Evolutionary conservation across 2,329 filamentous ascomycete genomes (phyloP).

Genomic region (Lomentospora prolificans): DNA sequence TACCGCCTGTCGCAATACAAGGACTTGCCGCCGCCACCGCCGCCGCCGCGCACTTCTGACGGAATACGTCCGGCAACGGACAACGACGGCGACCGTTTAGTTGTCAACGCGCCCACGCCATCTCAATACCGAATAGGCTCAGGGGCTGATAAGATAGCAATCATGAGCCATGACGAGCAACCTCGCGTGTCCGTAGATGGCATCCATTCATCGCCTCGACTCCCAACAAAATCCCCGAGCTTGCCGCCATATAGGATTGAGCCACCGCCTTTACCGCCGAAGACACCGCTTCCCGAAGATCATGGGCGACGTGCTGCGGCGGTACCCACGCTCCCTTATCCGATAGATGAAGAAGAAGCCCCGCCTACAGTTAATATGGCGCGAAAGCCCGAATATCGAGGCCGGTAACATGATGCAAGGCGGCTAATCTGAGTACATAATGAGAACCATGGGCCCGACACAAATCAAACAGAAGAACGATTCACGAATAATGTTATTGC

Average conservation of each 20-base stretch:
- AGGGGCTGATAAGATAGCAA: conserved; percentile 59
- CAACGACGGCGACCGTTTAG: conserved; percentile 41
- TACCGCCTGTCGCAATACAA: conserved; percentile 17
- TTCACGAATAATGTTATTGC: too few species aligned
- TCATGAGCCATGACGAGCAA: conserved; percentile 49
- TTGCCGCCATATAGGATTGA: conserved; percentile 30
- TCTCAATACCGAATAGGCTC: conserved; percentile 46
- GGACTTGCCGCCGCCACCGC: conserved; percentile 20
- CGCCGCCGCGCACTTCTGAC: conserved; percentile 20
- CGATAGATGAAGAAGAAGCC: conserved; percentile 64
- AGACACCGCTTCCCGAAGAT: conserved; percentile 58
- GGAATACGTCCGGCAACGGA: conserved; percentile 16
- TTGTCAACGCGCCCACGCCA: conserved; percentile 47
- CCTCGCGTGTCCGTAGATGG: conserved; percentile 22
- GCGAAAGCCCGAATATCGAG: conserved; percentile 67
- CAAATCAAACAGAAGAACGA: not conserved
- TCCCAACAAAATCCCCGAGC: conserved; percentile 13
- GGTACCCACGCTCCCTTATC: conserved; percentile 58
- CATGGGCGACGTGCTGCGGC: conserved; percentile 19
- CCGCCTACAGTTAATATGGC: conserved; percentile 80
- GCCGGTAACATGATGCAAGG: conserved; percentile 19
- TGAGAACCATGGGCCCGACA: not conserved
- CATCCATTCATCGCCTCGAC: not conserved
- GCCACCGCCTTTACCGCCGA: conserved; percentile 66
- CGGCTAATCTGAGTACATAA: not conserved